Evolutionary conservation across 1,284 basidiomycete species (phyloP).

Genomic region (Tetrapyrgos nigripes): DNA sequence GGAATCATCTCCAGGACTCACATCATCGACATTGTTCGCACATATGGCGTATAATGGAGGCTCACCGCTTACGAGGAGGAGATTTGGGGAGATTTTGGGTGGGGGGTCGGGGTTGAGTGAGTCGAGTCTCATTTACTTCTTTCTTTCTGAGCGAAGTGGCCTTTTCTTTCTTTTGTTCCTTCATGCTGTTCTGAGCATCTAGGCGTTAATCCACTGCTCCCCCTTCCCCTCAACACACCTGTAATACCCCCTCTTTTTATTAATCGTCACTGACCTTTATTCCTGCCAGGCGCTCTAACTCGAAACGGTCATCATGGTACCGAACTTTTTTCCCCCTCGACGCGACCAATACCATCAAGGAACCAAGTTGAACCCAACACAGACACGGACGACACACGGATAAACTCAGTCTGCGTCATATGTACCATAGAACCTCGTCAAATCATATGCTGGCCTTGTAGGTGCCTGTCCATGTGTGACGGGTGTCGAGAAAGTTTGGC

Average conservation of each 20-base stretch:
- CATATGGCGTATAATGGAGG: constrained; percentile 27
- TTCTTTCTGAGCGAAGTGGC: too few relatives aligned
- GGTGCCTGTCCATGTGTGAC: constrained; percentile 77
- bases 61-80: constrained; percentile 26
- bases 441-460: constrained; percentile 82
- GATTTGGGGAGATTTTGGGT: constrained; percentile 23
- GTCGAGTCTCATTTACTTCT: too few relatives aligned
- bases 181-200: too few relatives aligned
- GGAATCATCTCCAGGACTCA: constrained; percentile 12
- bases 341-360: constrained; percentile 5
- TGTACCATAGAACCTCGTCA: constrained; percentile 74
- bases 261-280: too few relatives aligned
- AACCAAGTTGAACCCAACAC: constrained; percentile 13
- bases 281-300: too few relatives aligned
- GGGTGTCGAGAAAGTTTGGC: constrained; percentile 74
- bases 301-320: too few relatives aligned
- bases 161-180: too few relatives aligned
- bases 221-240: too few relatives aligned
- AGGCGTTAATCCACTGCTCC: too few relatives aligned
- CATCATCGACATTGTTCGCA: constrained; percentile 26
- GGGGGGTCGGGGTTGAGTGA: too few relatives aligned
- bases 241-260: too few relatives aligned
- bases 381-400: constrained; percentile 40
- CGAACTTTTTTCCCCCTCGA: background rate
- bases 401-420: constrained; percentile 72